These are phyloP conservation scores for Solanum pimpinellifolium DNA, from an alignment of 257 asterid species.

Conservation along the genomic window DNA sequence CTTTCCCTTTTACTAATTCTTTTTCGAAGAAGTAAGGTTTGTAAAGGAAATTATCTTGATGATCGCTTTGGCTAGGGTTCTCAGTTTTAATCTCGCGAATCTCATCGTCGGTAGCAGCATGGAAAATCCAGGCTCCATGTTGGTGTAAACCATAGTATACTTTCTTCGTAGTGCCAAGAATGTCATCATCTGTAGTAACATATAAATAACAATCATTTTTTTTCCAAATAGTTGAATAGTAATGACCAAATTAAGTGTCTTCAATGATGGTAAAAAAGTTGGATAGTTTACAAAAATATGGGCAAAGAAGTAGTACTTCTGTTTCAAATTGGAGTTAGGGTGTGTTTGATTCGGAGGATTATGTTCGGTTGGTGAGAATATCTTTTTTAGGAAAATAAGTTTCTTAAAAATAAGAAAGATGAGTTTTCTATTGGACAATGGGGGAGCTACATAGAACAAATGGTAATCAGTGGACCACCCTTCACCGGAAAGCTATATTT, in stretches of 20 bases:
- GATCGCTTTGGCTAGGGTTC: neutral
- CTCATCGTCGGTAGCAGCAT: neutral
- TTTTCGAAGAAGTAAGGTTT: conserved; percentile 4
- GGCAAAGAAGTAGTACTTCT: neutral
- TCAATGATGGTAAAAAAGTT: neutral
- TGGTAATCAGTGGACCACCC: too few species aligned
- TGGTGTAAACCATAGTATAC: neutral
- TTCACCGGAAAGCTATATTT: too few species aligned
- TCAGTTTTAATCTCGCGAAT: neutral
- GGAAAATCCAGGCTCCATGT: neutral
- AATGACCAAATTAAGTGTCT: too few species aligned
- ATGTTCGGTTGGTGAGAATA: neutral
- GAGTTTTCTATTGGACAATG: neutral
- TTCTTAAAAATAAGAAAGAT: neutral
- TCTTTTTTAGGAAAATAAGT: neutral
- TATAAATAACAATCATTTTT: neutral
- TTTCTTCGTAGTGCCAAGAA: neutral
- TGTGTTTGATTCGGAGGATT: neutral
- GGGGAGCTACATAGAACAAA: too few species aligned
- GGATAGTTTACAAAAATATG: neutral
- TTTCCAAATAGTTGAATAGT: neutral
- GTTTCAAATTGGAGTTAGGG: neutral
- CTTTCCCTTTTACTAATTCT: neutral
- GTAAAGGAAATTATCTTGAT: neutral
- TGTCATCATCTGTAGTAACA: neutral